Percentiles rank a stretch among this genome's conserved stretches.
Evolutionary conservation across 2,329 filamentous ascomycete species (phyloP).

Genomic region (Hypoxylon rubiginosum): DNA sequence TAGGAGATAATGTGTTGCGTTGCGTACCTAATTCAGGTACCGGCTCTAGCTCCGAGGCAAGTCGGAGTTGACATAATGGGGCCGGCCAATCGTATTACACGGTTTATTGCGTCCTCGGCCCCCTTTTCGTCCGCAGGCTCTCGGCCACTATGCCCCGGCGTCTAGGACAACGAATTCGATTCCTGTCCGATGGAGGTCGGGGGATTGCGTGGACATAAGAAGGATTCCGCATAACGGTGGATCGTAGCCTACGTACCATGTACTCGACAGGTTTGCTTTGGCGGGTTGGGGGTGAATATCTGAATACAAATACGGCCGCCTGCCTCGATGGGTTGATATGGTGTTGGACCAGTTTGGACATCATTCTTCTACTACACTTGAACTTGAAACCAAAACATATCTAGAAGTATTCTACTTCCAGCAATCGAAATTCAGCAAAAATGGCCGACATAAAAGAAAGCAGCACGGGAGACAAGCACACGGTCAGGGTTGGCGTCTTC

Average conservation of each 20-base stretch:
- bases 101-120: conserved; percentile 11
- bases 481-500: conserved; percentile 64
- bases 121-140: conserved; percentile 14
- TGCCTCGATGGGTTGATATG: not conserved
- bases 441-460: conserved; percentile 37
- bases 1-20: not conserved
- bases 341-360: not conserved
- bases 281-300: not conserved
- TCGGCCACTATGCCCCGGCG: not conserved
- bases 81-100: conserved; percentile 51
- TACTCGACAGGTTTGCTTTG: not conserved
- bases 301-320: not conserved
- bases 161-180: not conserved
- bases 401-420: not conserved
- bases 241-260: not conserved
- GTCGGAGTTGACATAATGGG: conserved; percentile 43
- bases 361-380: not conserved
- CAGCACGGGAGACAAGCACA: conserved; percentile 27
- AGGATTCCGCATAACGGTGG: not conserved
- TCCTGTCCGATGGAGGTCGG: conserved; percentile 19
- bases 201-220: conserved; percentile 4
- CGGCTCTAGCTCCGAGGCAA: conserved; percentile 43
- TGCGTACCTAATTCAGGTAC: not conserved
- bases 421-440: conserved; percentile 5
- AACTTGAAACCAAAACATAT: not conserved